Conservation (phyloP, 495 filamentous ascomycete species). For the Penicillium desertorum region DNA sequence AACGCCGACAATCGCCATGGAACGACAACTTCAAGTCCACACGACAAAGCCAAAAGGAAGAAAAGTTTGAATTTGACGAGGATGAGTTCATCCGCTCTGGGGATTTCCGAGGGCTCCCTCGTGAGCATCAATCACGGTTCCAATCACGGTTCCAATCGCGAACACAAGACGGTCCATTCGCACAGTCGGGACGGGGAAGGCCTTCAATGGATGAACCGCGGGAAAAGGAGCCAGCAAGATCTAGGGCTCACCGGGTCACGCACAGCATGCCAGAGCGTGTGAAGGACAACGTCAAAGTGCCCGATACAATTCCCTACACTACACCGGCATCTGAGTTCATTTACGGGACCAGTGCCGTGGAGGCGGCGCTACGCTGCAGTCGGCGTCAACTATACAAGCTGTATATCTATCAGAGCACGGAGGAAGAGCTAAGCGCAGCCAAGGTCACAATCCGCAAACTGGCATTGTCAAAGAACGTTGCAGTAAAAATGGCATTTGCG, state of each 20-base stretch:
- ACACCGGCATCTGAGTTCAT: constrained; percentile 89
- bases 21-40: not conserved
- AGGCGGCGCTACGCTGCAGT: constrained; percentile 69
- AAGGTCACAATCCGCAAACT: constrained; percentile 56
- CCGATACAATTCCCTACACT: constrained; percentile 70
- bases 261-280: constrained; percentile 39
- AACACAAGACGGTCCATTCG: not conserved
- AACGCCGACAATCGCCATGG: not conserved
- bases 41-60: constrained; percentile 2
- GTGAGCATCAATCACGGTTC: constrained; percentile 26
- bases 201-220: constrained; percentile 1
- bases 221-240: constrained; percentile 11
- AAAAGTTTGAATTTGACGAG: constrained; percentile 28
- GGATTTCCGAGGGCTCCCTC: constrained; percentile 32
- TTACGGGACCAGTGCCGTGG: constrained; percentile 79
- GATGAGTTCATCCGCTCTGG: constrained; percentile 39
- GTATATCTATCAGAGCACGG: constrained; percentile 62
- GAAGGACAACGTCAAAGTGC: constrained; percentile 42
- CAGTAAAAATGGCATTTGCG: constrained; percentile 51
- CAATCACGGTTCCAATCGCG: constrained; percentile 4
- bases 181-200: not conserved
- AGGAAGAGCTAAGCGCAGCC: constrained; percentile 38
- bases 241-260: constrained; percentile 28
- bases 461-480: constrained; percentile 56
- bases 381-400: constrained; percentile 78